phyloP scores from a whole-genome alignment of 2,329 filamentous ascomycete species.

The Nannizziopsis barbatae region DNA sequence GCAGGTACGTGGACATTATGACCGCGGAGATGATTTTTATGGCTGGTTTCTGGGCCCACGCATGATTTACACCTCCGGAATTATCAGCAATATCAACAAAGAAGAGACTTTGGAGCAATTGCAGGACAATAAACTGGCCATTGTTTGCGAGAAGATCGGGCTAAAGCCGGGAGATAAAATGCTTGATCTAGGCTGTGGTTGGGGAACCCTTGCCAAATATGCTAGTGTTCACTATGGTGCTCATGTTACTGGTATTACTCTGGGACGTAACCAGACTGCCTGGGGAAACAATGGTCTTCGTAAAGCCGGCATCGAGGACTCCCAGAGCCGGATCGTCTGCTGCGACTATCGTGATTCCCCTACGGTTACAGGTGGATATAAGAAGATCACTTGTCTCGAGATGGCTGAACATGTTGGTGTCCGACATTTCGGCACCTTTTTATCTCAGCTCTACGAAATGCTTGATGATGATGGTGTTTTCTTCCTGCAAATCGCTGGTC shows the following conservation, averaged over 20 bases:
- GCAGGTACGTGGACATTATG: slow-evolving; percentile 95
- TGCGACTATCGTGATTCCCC: slow-evolving; percentile 96
- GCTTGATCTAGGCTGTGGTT: slow-evolving; percentile 94
- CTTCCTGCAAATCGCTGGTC: slow-evolving; percentile 89
- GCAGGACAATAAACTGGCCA: slow-evolving; percentile 91
- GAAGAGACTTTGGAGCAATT: slow-evolving; percentile 91
- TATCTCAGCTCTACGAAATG: slow-evolving; percentile 85
- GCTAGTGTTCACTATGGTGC: slow-evolving; percentile 87
- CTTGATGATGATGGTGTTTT: slow-evolving; percentile 92
- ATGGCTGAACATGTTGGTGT: slow-evolving; percentile 99
- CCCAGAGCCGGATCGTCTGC: slow-evolving; percentile 85
- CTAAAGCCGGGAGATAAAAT: slow-evolving; percentile 69
- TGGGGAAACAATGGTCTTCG: slow-evolving; percentile 90
- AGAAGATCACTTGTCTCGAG: slow-evolving; percentile 94
- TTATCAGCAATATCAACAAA: slow-evolving; percentile 75
- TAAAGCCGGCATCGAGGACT: slow-evolving; percentile 67
- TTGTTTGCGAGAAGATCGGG: slow-evolving; percentile 92
- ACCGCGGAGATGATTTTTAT: slow-evolving; percentile 97
- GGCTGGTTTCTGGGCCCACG: slow-evolving; percentile 95
- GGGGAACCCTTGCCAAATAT: slow-evolving; percentile 91
- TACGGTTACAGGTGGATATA: slow-evolving; percentile 63
- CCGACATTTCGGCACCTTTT: slow-evolving; percentile 69
- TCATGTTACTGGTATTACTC: slow-evolving; percentile 75
- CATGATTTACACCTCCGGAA: slow-evolving; percentile 96
- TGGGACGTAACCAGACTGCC: slow-evolving; percentile 89